Evolutionary conservation across 2,329 filamentous ascomycete species (phyloP).

Genomic region (Monosporascus ibericus): DNA sequence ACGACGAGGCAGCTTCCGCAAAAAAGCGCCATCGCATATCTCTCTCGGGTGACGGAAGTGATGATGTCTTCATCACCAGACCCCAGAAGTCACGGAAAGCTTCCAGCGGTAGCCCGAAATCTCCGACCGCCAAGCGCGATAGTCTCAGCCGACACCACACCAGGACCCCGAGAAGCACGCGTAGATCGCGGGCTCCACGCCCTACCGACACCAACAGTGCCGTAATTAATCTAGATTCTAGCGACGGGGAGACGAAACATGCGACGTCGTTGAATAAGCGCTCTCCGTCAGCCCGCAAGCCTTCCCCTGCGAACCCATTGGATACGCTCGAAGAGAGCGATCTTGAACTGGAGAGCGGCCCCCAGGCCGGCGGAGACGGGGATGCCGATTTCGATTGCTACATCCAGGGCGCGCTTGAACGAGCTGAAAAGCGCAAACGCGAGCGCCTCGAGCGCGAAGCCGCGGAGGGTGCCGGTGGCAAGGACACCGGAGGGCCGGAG

Average conservation of each 20-base stretch:
- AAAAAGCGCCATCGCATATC: constrained; percentile 18
- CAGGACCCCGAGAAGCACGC: not conserved
- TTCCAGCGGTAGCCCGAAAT: constrained; percentile 5
- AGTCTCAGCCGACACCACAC: constrained; percentile 2
- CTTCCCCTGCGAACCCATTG: not conserved
- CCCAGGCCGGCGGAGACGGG: constrained; percentile 23
- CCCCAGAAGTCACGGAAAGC: constrained; percentile 11
- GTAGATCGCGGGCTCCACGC: not conserved
- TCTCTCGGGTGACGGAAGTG: constrained; percentile 9
- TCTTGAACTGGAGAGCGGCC: constrained; percentile 9
- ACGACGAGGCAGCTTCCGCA: constrained; percentile 5
- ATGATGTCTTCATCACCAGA: constrained; percentile 9
- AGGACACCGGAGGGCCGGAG: constrained; percentile 26
- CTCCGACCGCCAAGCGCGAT: constrained; percentile 8
- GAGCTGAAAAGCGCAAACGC: constrained; percentile 20
- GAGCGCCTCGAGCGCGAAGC: constrained; percentile 16
- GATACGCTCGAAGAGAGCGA: constrained; percentile 3
- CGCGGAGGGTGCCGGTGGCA: constrained; percentile 3
- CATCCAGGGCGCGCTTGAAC: constrained; percentile 35
- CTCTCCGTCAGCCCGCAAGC: not conserved
- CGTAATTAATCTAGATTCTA: constrained; percentile 20
- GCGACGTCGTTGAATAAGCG: constrained; percentile 1
- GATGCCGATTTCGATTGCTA: constrained; percentile 39
- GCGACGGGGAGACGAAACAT: constrained; percentile 13
- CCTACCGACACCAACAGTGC: constrained; percentile 1